Percentiles rank a stretch among this genome's conserved stretches.
Conservation (phyloP, 1,284 basidiomycete genomes). For the Singerocomus inundabilis region DNA sequence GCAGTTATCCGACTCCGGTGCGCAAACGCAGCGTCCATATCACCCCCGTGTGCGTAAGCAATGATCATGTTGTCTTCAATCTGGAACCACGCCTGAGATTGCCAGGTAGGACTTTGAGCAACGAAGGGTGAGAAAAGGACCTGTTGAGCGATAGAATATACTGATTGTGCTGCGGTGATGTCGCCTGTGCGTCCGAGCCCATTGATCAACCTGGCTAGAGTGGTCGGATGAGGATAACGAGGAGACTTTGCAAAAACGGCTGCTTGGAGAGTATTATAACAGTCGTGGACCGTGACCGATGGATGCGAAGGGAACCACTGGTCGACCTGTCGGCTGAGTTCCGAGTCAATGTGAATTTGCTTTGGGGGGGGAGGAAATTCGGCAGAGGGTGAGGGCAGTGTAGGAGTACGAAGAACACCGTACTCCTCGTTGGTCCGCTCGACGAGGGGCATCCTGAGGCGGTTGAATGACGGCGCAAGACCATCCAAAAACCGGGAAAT, state of each 20-base stretch:
- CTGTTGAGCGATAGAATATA: conserved; percentile 73
- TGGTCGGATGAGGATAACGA: conserved; percentile 52
- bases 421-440: conserved; percentile 14
- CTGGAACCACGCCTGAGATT: conserved; percentile 66
- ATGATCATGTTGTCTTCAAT: conserved; percentile 90
- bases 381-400: conserved; percentile 10
- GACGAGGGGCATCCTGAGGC: conserved; percentile 23
- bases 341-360: conserved; percentile 23
- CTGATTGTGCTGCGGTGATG: conserved; percentile 57
- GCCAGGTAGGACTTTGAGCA: conserved; percentile 46
- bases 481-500: conserved; percentile 26
- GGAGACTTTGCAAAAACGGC: conserved; percentile 33
- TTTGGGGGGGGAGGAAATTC: conserved; percentile 15
- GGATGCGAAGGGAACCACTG: conserved; percentile 39
- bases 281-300: conserved; percentile 29
- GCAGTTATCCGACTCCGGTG: conserved; percentile 80
- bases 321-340: conserved; percentile 40
- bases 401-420: conserved; percentile 8
- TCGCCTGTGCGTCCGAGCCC: conserved; percentile 64
- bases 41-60: conserved; percentile 77
- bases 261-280: conserved; percentile 40
- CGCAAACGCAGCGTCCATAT: conserved; percentile 75
- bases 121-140: conserved; percentile 44
- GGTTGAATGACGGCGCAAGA: conserved; percentile 19
- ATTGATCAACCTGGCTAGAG: conserved; percentile 65